These are phyloP conservation scores for Dioscorea cayenensis DNA, from an alignment of 116 monocot species.

Conservation along the genomic window DNA sequence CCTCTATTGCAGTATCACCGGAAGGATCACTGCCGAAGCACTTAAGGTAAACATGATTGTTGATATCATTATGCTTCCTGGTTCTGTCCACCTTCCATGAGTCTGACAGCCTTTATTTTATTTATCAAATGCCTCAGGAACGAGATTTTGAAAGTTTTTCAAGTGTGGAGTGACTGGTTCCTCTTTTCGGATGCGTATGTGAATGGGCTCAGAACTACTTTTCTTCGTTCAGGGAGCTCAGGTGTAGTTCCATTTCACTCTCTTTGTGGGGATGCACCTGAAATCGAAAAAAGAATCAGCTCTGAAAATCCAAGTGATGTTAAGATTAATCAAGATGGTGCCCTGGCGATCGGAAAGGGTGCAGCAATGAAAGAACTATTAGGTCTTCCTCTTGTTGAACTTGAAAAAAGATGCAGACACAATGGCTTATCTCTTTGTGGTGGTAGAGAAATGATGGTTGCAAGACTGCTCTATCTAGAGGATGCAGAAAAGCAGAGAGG, in stretches of 20 bases:
- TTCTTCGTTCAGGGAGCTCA: slow-evolving; percentile 85
- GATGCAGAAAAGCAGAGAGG: slow-evolving; percentile 84
- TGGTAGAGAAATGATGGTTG: slow-evolving; percentile 97
- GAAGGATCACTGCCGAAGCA: slow-evolving; percentile 98
- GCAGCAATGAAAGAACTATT: slow-evolving; percentile 88
- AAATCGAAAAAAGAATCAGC: slow-evolving; percentile 64
- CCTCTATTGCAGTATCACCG: slow-evolving; percentile 87
- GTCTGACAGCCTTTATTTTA: not conserved
- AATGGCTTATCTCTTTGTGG: slow-evolving; percentile 94
- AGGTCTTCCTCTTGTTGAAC: slow-evolving; percentile 78
- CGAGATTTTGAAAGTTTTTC: slow-evolving; percentile 94
- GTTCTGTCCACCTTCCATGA: not conserved
- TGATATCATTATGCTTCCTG: not conserved
- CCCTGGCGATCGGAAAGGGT: slow-evolving; percentile 83
- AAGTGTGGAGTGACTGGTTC: slow-evolving; percentile 99
- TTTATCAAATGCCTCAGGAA: slow-evolving; percentile 52
- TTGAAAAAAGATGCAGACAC: slow-evolving; percentile 93
- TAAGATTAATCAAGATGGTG: slow-evolving; percentile 81
- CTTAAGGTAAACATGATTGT: slow-evolving; percentile 53
- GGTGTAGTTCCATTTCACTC: slow-evolving; percentile 92
- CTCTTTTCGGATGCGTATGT: slow-evolving; percentile 99
- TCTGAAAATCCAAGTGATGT: slow-evolving; percentile 48
- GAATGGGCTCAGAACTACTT: slow-evolving; percentile 81
- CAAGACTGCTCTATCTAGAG: slow-evolving; percentile 84
- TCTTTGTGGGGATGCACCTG: slow-evolving; percentile 84